Base-by-base conservation (phyloP, 257 asterid genomes). In the Solanum pimpinellifolium region DNA sequence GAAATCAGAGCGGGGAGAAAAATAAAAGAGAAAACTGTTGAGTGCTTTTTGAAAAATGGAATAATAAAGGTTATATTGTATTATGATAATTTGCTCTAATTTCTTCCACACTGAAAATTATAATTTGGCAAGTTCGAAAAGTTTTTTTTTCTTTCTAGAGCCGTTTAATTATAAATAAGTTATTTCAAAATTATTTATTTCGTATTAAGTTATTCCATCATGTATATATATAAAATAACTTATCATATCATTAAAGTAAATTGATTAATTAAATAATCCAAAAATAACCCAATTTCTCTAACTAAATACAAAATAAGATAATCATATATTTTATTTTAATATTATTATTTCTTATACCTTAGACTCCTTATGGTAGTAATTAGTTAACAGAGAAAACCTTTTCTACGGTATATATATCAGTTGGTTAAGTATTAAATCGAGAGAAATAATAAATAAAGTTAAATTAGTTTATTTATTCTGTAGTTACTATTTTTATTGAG, bases 281-380 rank as follows among this genome's bases (percentile, higher is more conserved):
- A 56, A 4, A 18, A 18, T 18, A 2, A 16, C 11, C 11, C 7
- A 56, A 56, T 56, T 18, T 20, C 4, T 56, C 65, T 20, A 56
- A 56, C 4, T 11, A 56, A 56, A 18, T 5, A 18, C 0, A 56
- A 20, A 1, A 56, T 56, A 56, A 56, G 18, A 16, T 52, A 56
- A 56, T 18, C 1, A 0, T 56, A 0, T 16, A 56, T 56, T 56
- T 56, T 56, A 56, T 18, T 7, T 1, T 1, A 2, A 18, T 18
- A 56, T 18, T 18, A 56, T 56, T 56, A 56, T 18, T 6, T 2
- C 0, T 56, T 18, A 18, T 56, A 56, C n/a, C 2, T 18, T 10
- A 56, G 1, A 52, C 4, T 16, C 0, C 9, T 52, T 16, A 52
- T 1, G 0, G 15, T 11, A 46, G 23, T 16, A 52, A 52, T 5